Conservation (phyloP, 164 flowering plant species). For the Stephania yunnanensis region DNA sequence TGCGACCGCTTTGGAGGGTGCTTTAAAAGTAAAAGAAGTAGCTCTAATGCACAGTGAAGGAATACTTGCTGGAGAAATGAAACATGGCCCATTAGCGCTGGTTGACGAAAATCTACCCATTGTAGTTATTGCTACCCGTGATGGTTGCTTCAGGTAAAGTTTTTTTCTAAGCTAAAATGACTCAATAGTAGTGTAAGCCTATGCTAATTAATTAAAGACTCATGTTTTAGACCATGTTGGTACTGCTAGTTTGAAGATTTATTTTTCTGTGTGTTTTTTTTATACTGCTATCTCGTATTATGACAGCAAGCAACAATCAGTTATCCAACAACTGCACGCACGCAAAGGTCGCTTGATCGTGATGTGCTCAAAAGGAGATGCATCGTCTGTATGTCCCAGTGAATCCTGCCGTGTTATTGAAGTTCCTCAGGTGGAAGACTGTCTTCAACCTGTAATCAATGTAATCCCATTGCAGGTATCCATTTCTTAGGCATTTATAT, state of each 20-base stretch:
- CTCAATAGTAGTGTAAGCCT: background rate
- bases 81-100: slow-evolving; percentile 96
- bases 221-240: background rate
- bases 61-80: slow-evolving; percentile 98
- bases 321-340: slow-evolving; percentile 94
- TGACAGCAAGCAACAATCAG: slow-evolving; percentile 96
- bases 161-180: background rate
- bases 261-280: background rate
- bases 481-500: background rate
- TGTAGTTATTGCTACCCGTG: slow-evolving; percentile 88
- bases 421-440: slow-evolving; percentile 91
- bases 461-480: slow-evolving; percentile 90
- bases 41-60: slow-evolving; percentile 99
- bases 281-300: slow-evolving; percentile 10
- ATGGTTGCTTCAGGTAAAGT: slow-evolving; percentile 83
- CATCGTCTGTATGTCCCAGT: slow-evolving; percentile 54
- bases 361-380: slow-evolving; percentile 86
- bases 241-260: background rate
- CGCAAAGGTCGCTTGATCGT: slow-evolving; percentile 91
- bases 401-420: slow-evolving; percentile 76
- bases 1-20: slow-evolving; percentile 95
- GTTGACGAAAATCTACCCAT: slow-evolving; percentile 95
- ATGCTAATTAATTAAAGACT: too few species aligned
- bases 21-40: slow-evolving; percentile 95
- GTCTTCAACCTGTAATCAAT: slow-evolving; percentile 94